A percentile compares a stretch with the other conserved stretches of the same genome.
These are phyloP conservation scores for Calocybe indica DNA, from an alignment of 768 basidiomycete genomes.

Conservation along the genomic window DNA sequence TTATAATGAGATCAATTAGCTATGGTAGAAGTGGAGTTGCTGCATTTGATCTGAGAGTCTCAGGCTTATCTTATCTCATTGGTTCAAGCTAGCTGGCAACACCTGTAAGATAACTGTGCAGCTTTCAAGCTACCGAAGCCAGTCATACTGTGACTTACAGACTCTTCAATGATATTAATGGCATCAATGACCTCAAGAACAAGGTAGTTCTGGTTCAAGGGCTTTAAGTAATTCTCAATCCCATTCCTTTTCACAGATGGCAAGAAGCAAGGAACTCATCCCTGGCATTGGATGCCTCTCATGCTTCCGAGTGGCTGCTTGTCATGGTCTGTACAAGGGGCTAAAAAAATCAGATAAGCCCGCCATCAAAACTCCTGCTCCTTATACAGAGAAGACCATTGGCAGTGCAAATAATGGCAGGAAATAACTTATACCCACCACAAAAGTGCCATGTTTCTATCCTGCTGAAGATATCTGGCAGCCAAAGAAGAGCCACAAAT, in stretches of 20 bases:
- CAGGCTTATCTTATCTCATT: conserved; percentile 21
- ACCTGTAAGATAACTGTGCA: conserved; percentile 37
- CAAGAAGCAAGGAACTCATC: conserved; percentile 79
- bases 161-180: conserved; percentile 31
- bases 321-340: conserved; percentile 83
- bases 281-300: conserved; percentile 78
- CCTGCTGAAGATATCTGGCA: conserved; percentile 89
- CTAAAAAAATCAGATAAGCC: conserved; percentile 70
- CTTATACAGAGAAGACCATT: conserved; percentile 72
- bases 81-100: conserved; percentile 17
- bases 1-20: neutral
- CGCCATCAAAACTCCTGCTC: conserved; percentile 49
- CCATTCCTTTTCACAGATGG: conserved; percentile 44
- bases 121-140: conserved; percentile 35
- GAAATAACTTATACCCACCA: conserved; percentile 79
- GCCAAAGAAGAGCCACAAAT: conserved; percentile 91
- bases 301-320: conserved; percentile 72
- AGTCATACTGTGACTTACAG: conserved; percentile 23
- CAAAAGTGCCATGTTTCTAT: conserved; percentile 87
- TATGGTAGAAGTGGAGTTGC: no score
- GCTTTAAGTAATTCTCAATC: conserved; percentile 4
- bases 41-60: neutral
- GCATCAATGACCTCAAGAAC: conserved; percentile 46
- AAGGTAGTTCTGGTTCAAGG: conserved; percentile 37
- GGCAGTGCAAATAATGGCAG: conserved; percentile 89